Percentiles rank a stretch among this genome's conserved stretches.
Evolutionary conservation across 345 rosid genomes (phyloP).

Genomic region (Linum usitatissimum): DNA sequence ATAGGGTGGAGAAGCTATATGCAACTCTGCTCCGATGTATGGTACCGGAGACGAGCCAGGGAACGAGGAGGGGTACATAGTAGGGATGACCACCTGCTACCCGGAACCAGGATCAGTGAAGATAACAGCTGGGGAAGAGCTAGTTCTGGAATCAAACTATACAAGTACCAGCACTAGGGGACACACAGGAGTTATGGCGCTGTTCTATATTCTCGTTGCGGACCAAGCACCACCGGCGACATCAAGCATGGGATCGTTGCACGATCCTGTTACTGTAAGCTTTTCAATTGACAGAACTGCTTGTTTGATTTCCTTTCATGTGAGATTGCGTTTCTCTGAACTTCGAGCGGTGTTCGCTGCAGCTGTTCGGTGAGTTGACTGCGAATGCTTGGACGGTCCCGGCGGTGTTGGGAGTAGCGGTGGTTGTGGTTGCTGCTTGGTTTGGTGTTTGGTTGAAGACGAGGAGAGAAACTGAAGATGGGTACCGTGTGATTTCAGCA

Average conservation of each 20-base stretch:
- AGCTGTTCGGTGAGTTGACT: not conserved
- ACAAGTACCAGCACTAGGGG: conserved; percentile 21
- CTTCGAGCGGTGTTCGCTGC: no score
- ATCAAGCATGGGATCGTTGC: conserved; percentile 8
- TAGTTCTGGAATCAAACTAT: conserved; percentile 55
- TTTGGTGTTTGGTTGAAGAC: not conserved
- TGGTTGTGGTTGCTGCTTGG: not conserved
- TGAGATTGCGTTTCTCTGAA: no score
- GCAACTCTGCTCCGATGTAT: conserved; percentile 47
- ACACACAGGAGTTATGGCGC: conserved; percentile 85
- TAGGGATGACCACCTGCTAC: conserved; percentile 90
- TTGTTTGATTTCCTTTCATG: no score
- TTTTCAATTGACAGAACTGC: not conserved
- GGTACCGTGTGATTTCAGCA: not conserved
- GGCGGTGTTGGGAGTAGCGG: not conserved
- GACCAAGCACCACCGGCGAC: conserved; percentile 26
- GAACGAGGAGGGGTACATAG: conserved; percentile 75
- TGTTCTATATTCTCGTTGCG: conserved; percentile 60
- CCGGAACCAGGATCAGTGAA: conserved; percentile 54
- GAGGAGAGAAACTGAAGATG: not conserved
- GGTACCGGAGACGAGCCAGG: conserved; percentile 74
- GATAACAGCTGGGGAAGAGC: conserved; percentile 46
- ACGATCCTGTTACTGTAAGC: conserved; percentile 27
- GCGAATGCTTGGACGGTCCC: not conserved
- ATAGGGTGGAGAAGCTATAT: conserved; percentile 56